A percentile compares a stretch with the other conserved stretches of the same genome.
These are phyloP conservation scores for Quercus lobata DNA, from an alignment of 331 rosid genomes.

Conservation along the genomic window DNA sequence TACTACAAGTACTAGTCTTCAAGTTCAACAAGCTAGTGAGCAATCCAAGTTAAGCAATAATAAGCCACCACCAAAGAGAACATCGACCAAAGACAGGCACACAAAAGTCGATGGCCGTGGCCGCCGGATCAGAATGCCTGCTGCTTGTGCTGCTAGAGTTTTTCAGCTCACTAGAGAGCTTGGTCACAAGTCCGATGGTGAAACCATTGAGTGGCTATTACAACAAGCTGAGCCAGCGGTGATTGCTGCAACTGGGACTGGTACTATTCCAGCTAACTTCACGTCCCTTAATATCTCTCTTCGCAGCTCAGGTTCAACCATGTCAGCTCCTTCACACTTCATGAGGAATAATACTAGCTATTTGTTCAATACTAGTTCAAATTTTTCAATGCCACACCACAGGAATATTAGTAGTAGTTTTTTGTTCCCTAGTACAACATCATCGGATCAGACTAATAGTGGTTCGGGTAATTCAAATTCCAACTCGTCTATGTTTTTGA, in stretches of 20 bases:
- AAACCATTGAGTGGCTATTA: conserved; percentile 95
- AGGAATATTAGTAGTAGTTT: conserved; percentile 10
- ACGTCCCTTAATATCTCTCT: conserved; percentile 92
- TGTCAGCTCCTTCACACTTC: conserved; percentile 87
- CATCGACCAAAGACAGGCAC: conserved; percentile 85
- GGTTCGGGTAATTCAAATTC: conserved; percentile 5
- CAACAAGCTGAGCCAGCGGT: conserved; percentile 97
- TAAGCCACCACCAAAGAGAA: conserved; percentile 61
- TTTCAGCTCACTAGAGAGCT: conserved; percentile 89
- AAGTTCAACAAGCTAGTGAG: not conserved
- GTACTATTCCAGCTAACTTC: conserved; percentile 94
- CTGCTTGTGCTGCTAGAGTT: conserved; percentile 94
- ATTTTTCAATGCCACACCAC: conserved; percentile 22
- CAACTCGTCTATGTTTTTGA: conserved; percentile 49
- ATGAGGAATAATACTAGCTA: conserved; percentile 35
- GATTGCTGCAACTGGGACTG: conserved; percentile 95
- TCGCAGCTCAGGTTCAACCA: conserved; percentile 85
- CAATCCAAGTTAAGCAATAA: conserved; percentile 16
- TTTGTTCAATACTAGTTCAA: conserved; percentile 39
- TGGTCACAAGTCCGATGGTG: conserved; percentile 96
- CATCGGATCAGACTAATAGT: conserved; percentile 21
- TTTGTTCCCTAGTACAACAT: conserved; percentile 30
- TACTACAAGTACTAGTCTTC: not conserved
- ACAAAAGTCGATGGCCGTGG: conserved; percentile 97
- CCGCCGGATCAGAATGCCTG: conserved; percentile 99